phyloP scores from a whole-genome alignment of 192 early-diverging fungal genomes.

The Coemansia sp. region DNA sequence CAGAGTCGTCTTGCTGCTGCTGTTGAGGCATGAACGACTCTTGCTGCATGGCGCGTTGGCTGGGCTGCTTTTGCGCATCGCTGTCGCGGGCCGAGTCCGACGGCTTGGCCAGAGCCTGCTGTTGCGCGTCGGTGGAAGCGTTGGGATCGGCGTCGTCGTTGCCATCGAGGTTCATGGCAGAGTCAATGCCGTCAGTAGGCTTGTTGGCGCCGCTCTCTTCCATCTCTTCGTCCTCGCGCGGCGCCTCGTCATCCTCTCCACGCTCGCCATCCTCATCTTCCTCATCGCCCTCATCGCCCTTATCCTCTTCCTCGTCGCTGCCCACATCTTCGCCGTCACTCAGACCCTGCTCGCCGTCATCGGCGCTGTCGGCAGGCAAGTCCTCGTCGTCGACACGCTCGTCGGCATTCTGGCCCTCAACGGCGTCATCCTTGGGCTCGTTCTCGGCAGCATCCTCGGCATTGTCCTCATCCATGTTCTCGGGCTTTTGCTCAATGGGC shows the following conservation, averaged over 20 bases:
- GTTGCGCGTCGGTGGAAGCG: conserved; percentile 33
- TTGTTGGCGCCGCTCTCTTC: conserved; percentile 60
- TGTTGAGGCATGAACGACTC: conserved; percentile 13
- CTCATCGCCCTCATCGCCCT: conserved; percentile 43
- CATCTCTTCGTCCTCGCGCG: conserved; percentile 35
- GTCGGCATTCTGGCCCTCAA: conserved; percentile 30
- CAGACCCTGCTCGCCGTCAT: conserved; percentile 27
- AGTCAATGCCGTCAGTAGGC: conserved; percentile 58
- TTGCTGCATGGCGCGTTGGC: conserved; percentile 14
- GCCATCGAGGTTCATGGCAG: conserved; percentile 60
- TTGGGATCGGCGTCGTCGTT: conserved; percentile 45
- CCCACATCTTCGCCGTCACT: conserved; percentile 38
- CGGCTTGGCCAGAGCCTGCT: conserved; percentile 34
- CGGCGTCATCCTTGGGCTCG: conserved; percentile 24
- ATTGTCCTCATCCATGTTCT: conserved; percentile 48
- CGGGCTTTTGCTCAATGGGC: conserved; percentile 45
- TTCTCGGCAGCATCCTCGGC: conserved; percentile 23
- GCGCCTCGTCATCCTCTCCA: conserved; percentile 23
- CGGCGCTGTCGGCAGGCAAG: conserved; percentile 15
- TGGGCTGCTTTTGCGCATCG: conserved; percentile 20
- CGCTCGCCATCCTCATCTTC: conserved; percentile 58
- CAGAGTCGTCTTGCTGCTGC: conserved; percentile 3
- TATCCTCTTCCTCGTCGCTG: conserved; percentile 31
- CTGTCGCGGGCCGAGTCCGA: conserved; percentile 16
- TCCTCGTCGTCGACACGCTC: conserved; percentile 38